Conservation (phyloP, 148 eudicot genomes). For the Simmondsia chinensis region DNA sequence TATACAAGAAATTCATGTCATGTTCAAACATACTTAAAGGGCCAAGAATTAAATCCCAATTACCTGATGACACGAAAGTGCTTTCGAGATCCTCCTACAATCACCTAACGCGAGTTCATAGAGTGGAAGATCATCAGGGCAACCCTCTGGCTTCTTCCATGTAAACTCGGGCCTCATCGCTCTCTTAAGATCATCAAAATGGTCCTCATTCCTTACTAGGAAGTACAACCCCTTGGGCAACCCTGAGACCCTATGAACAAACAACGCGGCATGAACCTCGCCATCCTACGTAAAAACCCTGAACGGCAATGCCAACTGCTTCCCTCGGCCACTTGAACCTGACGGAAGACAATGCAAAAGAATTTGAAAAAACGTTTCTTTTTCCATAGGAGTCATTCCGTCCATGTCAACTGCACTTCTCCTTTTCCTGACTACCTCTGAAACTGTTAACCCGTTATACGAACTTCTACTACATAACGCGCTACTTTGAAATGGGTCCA, state of each 20-base stretch:
- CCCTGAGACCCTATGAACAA: constrained; percentile 82
- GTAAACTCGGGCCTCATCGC: constrained; percentile 54
- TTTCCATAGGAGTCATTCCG: constrained; percentile 45
- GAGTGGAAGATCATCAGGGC: constrained; percentile 74
- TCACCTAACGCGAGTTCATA: constrained; percentile 65
- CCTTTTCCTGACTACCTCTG: constrained; percentile 72
- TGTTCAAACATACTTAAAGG: no score
- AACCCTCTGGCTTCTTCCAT: constrained; percentile 86
- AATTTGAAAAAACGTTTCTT: constrained; percentile 75
- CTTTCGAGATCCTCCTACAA: constrained; percentile 44
- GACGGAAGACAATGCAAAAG: constrained; percentile 84
- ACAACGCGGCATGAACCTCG: constrained; percentile 84
- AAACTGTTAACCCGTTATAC: constrained; percentile 47
- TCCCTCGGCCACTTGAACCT: constrained; percentile 38
- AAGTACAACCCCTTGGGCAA: constrained; percentile 77
- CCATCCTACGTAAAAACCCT: constrained; percentile 77
- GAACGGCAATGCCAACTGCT: constrained; percentile 79
- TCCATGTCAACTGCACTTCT: constrained; percentile 98
- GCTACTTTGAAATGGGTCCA: constrained; percentile 45
- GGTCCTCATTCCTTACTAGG: constrained; percentile 82
- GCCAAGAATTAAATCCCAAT: not conserved
- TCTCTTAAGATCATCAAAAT: constrained; percentile 58
- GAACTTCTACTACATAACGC: constrained; percentile 47
- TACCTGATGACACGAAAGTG: constrained; percentile 94
- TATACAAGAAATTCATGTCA: no score